Percentiles rank a stretch among this genome's conserved stretches.
Evolutionary conservation across 1,139 yeast genomes (phyloP).

Genomic region (Taphrina communis): DNA sequence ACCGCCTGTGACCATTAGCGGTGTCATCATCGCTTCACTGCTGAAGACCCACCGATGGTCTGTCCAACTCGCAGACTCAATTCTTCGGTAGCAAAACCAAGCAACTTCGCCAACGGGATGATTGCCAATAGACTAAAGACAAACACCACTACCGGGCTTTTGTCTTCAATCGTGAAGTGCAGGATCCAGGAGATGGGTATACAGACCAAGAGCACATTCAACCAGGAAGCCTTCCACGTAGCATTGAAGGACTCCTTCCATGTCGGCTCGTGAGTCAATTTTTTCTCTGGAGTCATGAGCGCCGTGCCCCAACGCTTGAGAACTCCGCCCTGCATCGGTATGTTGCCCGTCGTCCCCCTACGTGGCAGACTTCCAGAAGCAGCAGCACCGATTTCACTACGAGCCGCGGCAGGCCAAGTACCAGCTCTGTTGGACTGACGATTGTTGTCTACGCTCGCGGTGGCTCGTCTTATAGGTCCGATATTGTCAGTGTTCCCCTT

Average conservation of each 20-base stretch:
- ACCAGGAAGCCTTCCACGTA: slow-evolving; percentile 21
- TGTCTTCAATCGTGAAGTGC: slow-evolving; percentile 20
- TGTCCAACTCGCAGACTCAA: slow-evolving; percentile 63
- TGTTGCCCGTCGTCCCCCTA: slow-evolving; percentile 14
- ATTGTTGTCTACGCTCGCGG: background rate
- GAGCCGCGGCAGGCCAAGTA: slow-evolving; percentile 18
- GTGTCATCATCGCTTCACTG: background rate
- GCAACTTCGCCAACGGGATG: slow-evolving; percentile 80
- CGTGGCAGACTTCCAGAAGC: slow-evolving; percentile 8
- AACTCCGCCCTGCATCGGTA: slow-evolving; percentile 7
- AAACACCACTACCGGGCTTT: slow-evolving; percentile 53
- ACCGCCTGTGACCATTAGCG: slow-evolving; percentile 6
- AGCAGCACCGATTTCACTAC: slow-evolving; percentile 17
- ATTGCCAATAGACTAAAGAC: slow-evolving; percentile 84
- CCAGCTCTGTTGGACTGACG: slow-evolving; percentile 1
- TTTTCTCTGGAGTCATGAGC: slow-evolving; percentile 27
- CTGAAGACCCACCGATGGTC: slow-evolving; percentile 9
- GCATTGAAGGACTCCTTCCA: slow-evolving; percentile 24
- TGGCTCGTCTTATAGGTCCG: slow-evolving; percentile 13
- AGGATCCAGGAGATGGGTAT: slow-evolving; percentile 24
- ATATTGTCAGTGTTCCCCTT: slow-evolving; percentile 6
- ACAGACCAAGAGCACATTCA: slow-evolving; percentile 24
- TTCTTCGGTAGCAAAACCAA: slow-evolving; percentile 82
- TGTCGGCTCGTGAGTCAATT: slow-evolving; percentile 18
- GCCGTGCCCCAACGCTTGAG: slow-evolving; percentile 32